These are phyloP conservation scores for Arbutus unedo DNA, from an alignment of 148 eudicot genomes.

Conservation along the genomic window DNA sequence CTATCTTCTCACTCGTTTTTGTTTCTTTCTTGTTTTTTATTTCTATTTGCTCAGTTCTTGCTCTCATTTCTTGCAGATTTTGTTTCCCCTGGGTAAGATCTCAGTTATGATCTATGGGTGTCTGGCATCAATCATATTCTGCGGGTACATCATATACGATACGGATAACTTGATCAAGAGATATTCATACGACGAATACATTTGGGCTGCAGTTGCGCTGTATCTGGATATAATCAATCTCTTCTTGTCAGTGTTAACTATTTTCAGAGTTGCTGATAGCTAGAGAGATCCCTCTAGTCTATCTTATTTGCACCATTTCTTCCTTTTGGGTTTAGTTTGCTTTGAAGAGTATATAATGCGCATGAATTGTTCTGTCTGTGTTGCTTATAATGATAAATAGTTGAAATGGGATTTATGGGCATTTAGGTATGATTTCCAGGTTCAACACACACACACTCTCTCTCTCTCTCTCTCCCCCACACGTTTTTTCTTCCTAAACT, in stretches of 20 bases:
- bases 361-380: neutral
- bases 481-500: no score
- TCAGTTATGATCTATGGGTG: conserved; percentile 56
- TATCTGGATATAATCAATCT: conserved; percentile 75
- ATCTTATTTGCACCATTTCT: neutral
- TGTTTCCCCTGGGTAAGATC: conserved; percentile 58
- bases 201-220: conserved; percentile 66
- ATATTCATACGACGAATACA: conserved; percentile 67
- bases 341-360: neutral
- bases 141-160: conserved; percentile 68
- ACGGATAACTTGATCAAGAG: conserved; percentile 78
- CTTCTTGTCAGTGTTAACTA: conserved; percentile 49
- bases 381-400: neutral
- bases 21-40: neutral
- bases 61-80: conserved; percentile 34
- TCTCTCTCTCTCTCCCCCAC: neutral
- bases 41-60: neutral
- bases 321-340: neutral
- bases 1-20: neutral
- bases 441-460: neutral
- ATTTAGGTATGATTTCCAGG: neutral
- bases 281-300: neutral
- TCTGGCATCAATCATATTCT: conserved; percentile 55
- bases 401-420: neutral
- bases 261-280: conserved; percentile 51